Percentiles rank a stretch among this genome's conserved stretches.
Evolutionary conservation across 2,329 filamentous ascomycete species (phyloP).

Genomic region (Pyricularia grisea): DNA sequence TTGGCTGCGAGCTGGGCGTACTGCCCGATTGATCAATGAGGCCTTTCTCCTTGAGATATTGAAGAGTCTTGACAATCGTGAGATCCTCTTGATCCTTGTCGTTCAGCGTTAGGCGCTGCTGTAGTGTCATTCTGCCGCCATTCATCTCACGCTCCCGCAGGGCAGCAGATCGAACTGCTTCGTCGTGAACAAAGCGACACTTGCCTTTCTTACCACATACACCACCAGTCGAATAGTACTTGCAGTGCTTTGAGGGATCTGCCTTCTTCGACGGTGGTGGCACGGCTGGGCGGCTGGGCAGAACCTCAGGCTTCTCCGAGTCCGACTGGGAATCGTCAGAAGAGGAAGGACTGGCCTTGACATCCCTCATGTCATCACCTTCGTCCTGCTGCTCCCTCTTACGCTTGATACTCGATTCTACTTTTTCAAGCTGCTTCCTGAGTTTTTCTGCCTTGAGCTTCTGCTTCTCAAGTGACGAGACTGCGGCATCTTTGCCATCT

Average conservation of each 20-base stretch:
- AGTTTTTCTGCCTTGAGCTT: conserved; percentile 50
- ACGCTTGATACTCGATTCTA: conserved; percentile 60
- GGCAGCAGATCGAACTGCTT: conserved; percentile 51
- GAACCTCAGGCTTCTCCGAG: conserved; percentile 46
- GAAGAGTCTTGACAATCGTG: conserved; percentile 55
- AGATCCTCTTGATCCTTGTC: conserved; percentile 61
- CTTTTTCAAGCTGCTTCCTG: conserved; percentile 55
- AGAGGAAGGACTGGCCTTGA: conserved; percentile 25
- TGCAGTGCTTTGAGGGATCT: conserved; percentile 57
- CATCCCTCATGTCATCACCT: conserved; percentile 53
- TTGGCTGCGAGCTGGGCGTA: conserved; percentile 14
- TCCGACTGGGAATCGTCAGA: conserved; percentile 39
- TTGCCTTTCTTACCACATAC: conserved; percentile 66
- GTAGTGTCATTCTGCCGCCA: conserved; percentile 55
- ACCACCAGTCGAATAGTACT: conserved; percentile 61
- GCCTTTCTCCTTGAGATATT: conserved; percentile 54
- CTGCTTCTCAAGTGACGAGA: conserved; percentile 43
- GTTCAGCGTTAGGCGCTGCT: conserved; percentile 56
- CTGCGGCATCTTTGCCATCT: conserved; percentile 39
- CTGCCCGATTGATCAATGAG: conserved; percentile 23
- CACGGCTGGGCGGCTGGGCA: conserved; percentile 37
- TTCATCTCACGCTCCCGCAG: conserved; percentile 55
- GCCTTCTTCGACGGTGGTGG: conserved; percentile 44
- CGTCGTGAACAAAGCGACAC: conserved; percentile 64
- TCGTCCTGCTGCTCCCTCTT: conserved; percentile 60